phyloP scores from a whole-genome alignment of 331 rosid genomes.

The Spiraea crenata region DNA sequence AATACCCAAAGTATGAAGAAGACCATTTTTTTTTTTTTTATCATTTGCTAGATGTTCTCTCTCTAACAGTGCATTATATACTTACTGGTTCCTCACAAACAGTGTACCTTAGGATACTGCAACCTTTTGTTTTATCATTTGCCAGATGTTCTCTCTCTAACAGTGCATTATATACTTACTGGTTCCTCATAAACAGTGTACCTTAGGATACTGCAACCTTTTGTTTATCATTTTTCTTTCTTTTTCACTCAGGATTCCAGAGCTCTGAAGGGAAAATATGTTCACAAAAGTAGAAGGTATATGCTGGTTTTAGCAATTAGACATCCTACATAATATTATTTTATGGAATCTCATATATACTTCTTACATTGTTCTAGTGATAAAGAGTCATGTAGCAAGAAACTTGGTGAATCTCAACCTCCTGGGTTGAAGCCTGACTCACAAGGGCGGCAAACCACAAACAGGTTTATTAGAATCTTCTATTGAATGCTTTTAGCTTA shows the following conservation, averaged over 20 bases:
- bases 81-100: too few relatives aligned
- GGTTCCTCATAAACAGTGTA: neutral
- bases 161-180: neutral
- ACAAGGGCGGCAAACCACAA: slow-evolving; percentile 33
- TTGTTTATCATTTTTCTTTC: neutral
- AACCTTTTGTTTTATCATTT: too few relatives aligned
- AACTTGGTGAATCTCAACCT: slow-evolving; percentile 36
- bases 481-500: neutral
- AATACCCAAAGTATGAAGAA: neutral
- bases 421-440: slow-evolving; percentile 34
- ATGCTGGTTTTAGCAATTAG: slow-evolving; percentile 18
- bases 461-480: slow-evolving; percentile 45
- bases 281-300: slow-evolving; percentile 46
- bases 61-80: too few relatives aligned
- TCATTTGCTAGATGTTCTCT: too few relatives aligned
- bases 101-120: too few relatives aligned
- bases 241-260: slow-evolving; percentile 47
- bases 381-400: slow-evolving; percentile 32
- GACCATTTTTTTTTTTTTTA: neutral
- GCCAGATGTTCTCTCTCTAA: neutral
- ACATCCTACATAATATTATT: slow-evolving; percentile 12
- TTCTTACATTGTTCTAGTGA: slow-evolving; percentile 29
- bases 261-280: slow-evolving; percentile 31
- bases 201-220: neutral
- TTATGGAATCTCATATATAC: slow-evolving; percentile 25